A percentile compares a stretch with the other conserved stretches of the same genome.
Evolutionary conservation across 1,284 basidiomycete species (phyloP).

Genomic region (Ceratorhiza oryzae-sativae): DNA sequence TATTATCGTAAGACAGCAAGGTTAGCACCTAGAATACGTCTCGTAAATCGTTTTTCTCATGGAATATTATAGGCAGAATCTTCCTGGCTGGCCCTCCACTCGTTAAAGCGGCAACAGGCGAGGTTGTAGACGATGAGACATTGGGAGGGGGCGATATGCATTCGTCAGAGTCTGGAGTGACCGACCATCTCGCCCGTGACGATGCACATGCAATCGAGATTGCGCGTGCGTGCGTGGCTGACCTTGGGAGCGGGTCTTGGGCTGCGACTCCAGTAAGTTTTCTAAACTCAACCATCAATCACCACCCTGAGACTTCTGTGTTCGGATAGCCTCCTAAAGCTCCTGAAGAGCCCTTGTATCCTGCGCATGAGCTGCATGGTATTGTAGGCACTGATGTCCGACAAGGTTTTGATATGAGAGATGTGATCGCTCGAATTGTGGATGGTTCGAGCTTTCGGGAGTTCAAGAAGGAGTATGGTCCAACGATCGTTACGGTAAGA

Average conservation of each 20-base stretch:
- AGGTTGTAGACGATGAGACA: conserved; percentile 91
- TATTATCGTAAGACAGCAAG: conserved; percentile 92
- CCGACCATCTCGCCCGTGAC: conserved; percentile 88
- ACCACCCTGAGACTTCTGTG: background rate
- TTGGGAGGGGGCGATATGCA: conserved; percentile 95
- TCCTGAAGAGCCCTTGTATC: conserved; percentile 80
- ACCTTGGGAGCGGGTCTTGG: conserved; percentile 62
- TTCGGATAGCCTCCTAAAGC: conserved; percentile 61
- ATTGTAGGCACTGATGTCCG: conserved; percentile 90
- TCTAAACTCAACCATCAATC: background rate
- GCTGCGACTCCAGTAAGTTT: conserved; percentile 13
- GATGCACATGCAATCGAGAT: conserved; percentile 90
- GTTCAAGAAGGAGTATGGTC: conserved; percentile 94
- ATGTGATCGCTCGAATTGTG: conserved; percentile 89
- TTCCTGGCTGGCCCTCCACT: conserved; percentile 96
- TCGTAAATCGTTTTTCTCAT: background rate
- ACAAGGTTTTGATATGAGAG: conserved; percentile 91
- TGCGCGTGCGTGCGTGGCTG: conserved; percentile 80
- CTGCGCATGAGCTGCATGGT: conserved; percentile 82
- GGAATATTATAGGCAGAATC: conserved; percentile 63
- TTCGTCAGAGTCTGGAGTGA: conserved; percentile 91
- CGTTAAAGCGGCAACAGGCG: conserved; percentile 94
- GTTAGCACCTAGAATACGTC: background rate
- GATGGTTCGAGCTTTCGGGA: conserved; percentile 93
- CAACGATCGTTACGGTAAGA: conserved; percentile 85